Evolutionary conservation across 441 rosid genomes (phyloP), one percentile per base, ranked within the genome.

Genomic region (Erysimum pusillum): DNA sequence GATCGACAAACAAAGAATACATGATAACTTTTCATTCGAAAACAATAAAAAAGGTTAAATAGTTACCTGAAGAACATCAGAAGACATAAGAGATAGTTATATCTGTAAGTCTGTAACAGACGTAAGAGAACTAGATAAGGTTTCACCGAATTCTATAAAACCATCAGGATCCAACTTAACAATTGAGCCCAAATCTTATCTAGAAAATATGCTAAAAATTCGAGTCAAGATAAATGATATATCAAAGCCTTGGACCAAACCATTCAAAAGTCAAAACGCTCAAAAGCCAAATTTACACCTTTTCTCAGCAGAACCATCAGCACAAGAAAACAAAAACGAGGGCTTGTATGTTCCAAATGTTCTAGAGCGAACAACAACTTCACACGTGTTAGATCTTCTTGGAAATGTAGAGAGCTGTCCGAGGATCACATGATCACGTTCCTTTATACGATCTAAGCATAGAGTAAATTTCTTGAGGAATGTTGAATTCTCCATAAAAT

Each of bases 391-490:
- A 54, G 66, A 74, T 44, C 28, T 11, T 20, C 73, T 74, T 35
- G 46, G 57, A 7, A 58, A n/a, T 28, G 52, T 32, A 46, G 45
- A 38, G 68, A 67, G 41, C 35, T 59, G n/a, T 10, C 38, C 4
- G 25, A 39, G 68, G 13, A 15, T 67, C 20, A 44, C 25, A 58
- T 13, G 28, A 32, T 65, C 34, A 7, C 6, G 0, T 54, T 22
- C 46, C 39, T 10, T 38, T 10, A 18, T 65, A 25, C 41, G 10
- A 66, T 56, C 31, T 42, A 22, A 57, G 22, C n/a, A 15, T 18
- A 64, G 59, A 46, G 59, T 65, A 39, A 74, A 11, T 74, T 38
- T 66, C 57, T 35, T 58, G 48, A 66, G 71, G 39, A 38, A 17
- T 10, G 31, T 46, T 54, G 66, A 56, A 32, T 66, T 53, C 7